These are phyloP conservation scores for Fusarium incarnatum DNA, from an alignment of 2,329 filamentous ascomycete species.

Conservation along the genomic window DNA sequence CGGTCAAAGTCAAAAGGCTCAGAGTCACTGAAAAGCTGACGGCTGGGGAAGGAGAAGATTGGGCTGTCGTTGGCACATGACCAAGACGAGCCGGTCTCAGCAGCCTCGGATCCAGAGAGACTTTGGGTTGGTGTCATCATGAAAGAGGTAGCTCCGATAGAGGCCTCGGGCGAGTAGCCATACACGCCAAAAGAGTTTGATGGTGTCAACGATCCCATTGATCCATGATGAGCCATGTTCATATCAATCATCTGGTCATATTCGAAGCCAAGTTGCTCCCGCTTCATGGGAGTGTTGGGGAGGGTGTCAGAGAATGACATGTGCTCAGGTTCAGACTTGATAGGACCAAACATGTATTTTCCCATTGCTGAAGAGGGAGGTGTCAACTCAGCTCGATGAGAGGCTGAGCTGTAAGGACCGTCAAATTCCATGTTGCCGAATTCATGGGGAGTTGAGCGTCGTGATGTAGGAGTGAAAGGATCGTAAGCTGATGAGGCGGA, in stretches of 20 bases:
- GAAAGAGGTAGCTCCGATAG: constrained; percentile 51
- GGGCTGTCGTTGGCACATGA: constrained; percentile 56
- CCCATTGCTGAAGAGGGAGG: constrained; percentile 51
- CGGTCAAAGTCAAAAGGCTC: constrained; percentile 53
- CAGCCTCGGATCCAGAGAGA: constrained; percentile 54
- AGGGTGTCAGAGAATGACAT: constrained; percentile 49
- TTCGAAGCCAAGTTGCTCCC: constrained; percentile 52
- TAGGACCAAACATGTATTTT: constrained; percentile 51
- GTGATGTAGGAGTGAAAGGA: constrained; percentile 58
- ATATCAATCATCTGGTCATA: constrained; percentile 56
- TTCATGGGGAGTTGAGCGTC: constrained; percentile 57
- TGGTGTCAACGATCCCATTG: constrained; percentile 55
- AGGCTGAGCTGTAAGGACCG: constrained; percentile 44
- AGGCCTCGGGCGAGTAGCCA: constrained; percentile 50
- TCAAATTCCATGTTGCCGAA: constrained; percentile 55
- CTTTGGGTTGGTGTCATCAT: constrained; percentile 57
- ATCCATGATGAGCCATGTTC: constrained; percentile 49
- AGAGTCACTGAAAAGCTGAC: constrained; percentile 49
- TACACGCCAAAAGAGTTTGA: constrained; percentile 53
- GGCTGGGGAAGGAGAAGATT: constrained; percentile 55
- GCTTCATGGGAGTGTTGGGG: constrained; percentile 54
- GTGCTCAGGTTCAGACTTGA: constrained; percentile 53
- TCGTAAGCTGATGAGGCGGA: constrained; percentile 57
- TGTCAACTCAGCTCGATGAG: constrained; percentile 51
- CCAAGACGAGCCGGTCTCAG: constrained; percentile 54